These are phyloP conservation scores for Calonectria fujianensis DNA, from an alignment of 2,329 filamentous ascomycete genomes.

Conservation along the genomic window DNA sequence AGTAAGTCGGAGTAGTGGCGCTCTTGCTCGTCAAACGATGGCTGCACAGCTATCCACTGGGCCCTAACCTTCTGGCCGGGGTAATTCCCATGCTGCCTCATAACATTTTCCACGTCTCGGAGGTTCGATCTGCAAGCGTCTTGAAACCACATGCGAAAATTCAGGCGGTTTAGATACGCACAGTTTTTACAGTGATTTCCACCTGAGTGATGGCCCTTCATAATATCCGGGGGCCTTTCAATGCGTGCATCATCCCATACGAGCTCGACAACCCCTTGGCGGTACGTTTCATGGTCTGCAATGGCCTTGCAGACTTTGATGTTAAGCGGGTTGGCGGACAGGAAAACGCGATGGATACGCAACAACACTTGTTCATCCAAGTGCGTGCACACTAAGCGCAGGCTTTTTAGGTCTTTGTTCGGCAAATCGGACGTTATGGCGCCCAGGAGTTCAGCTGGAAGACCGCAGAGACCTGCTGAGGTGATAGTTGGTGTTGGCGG, in stretches of 20 bases:
- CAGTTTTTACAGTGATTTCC: neutral
- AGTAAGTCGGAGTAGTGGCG: neutral
- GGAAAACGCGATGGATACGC: conserved; percentile 22
- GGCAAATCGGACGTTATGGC: neutral
- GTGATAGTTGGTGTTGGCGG: neutral
- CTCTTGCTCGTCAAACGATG: neutral
- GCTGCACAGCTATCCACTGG: conserved; percentile 20
- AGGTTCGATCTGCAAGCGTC: neutral
- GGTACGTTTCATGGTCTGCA: conserved; percentile 18
- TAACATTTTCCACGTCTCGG: neutral
- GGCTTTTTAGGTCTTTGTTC: conserved; percentile 15
- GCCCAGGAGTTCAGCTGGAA: neutral
- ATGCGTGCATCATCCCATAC: conserved; percentile 28
- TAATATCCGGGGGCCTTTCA: neutral
- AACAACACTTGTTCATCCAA: neutral
- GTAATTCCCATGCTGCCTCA: neutral
- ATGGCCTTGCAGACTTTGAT: conserved; percentile 6
- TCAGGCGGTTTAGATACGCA: neutral
- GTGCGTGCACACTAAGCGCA: conserved; percentile 15
- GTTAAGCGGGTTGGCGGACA: conserved; percentile 15
- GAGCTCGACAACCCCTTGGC: conserved; percentile 3
- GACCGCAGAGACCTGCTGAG: neutral
- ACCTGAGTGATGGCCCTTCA: neutral
- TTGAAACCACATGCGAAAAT: conserved; percentile 10
- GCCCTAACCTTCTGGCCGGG: conserved; percentile 13